phyloP scores from a whole-genome alignment of 768 basidiomycete genomes.

The Mycena capillaripes region DNA sequence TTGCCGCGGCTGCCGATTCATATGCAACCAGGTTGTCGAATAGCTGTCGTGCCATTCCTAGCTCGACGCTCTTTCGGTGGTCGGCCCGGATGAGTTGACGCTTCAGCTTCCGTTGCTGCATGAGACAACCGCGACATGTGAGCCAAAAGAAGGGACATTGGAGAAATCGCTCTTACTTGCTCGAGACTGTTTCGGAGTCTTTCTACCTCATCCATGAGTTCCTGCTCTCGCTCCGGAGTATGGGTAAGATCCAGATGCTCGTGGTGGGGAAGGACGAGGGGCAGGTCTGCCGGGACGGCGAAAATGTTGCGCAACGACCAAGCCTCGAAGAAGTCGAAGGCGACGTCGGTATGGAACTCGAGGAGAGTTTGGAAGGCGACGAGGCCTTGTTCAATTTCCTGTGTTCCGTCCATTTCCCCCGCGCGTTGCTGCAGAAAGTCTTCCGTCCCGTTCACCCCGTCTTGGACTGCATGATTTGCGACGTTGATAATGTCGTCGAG shows the following conservation, averaged over 20 bases:
- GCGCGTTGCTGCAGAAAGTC: slow-evolving; percentile 77
- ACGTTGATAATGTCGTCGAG: slow-evolving; percentile 91
- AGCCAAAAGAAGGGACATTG: background rate
- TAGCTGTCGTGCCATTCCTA: slow-evolving; percentile 60
- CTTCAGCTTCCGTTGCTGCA: slow-evolving; percentile 77
- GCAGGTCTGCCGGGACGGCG: slow-evolving; percentile 75
- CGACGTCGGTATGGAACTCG: slow-evolving; percentile 90
- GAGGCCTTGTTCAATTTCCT: slow-evolving; percentile 84
- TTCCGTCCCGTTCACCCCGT: slow-evolving; percentile 86
- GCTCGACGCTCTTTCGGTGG: slow-evolving; percentile 60
- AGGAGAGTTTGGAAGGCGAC: slow-evolving; percentile 91
- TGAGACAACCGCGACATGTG: background rate
- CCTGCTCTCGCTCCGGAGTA: slow-evolving; percentile 69
- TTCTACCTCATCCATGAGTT: slow-evolving; percentile 77
- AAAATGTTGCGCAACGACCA: slow-evolving; percentile 94
- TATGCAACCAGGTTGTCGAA: slow-evolving; percentile 51
- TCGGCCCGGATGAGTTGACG: slow-evolving; percentile 69
- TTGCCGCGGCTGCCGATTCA: slow-evolving; percentile 28
- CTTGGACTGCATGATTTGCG: slow-evolving; percentile 83
- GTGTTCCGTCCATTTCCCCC: slow-evolving; percentile 70
- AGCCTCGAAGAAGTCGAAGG: slow-evolving; percentile 92
- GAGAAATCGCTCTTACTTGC: slow-evolving; percentile 64
- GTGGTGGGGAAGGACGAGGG: slow-evolving; percentile 84
- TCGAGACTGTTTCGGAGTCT: slow-evolving; percentile 76
- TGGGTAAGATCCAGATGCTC: slow-evolving; percentile 75